phyloP scores from a whole-genome alignment of 306 rosid genomes.

The Datisca glomerata region DNA sequence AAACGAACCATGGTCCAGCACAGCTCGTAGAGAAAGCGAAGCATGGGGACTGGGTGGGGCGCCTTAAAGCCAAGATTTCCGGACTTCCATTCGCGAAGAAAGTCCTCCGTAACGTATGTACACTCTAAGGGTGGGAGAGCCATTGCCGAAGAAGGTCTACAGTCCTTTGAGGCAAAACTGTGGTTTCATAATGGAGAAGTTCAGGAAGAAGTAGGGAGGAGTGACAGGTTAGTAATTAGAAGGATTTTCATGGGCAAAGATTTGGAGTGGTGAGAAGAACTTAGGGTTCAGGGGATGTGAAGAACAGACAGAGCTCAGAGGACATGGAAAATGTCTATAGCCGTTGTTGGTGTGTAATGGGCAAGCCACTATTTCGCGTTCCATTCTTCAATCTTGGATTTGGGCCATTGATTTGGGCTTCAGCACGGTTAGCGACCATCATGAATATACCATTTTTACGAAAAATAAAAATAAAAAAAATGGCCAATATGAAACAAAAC shows the following conservation, averaged over 20 bases:
- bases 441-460: too few species aligned
- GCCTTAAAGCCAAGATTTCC: slow-evolving; percentile 53
- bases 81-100: slow-evolving; percentile 78
- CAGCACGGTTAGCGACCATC: too few species aligned
- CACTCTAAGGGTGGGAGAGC: slow-evolving; percentile 66
- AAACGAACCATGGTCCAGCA: slow-evolving; percentile 67
- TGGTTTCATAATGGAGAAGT: slow-evolving; percentile 5
- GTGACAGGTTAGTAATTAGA: slow-evolving; percentile 3
- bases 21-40: slow-evolving; percentile 94
- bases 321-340: too few species aligned
- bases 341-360: too few species aligned
- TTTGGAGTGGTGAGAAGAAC: not conserved
- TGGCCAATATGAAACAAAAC: too few species aligned
- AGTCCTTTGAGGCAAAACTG: slow-evolving; percentile 18
- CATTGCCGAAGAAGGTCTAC: slow-evolving; percentile 30
- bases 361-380: too few species aligned
- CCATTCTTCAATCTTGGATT: too few species aligned
- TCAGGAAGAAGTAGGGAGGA: slow-evolving; percentile 15
- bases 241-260: slow-evolving; percentile 14
- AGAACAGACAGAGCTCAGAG: too few species aligned
- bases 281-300: not conserved
- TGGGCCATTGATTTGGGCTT: too few species aligned
- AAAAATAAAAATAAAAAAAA: too few species aligned
- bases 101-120: slow-evolving; percentile 45
- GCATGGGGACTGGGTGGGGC: slow-evolving; percentile 54